Percentiles rank a stretch among this genome's conserved stretches.
Evolutionary conservation across 805 yeast genomes (phyloP).

Genomic region (Cyberlindnera euphorbiiphila): DNA sequence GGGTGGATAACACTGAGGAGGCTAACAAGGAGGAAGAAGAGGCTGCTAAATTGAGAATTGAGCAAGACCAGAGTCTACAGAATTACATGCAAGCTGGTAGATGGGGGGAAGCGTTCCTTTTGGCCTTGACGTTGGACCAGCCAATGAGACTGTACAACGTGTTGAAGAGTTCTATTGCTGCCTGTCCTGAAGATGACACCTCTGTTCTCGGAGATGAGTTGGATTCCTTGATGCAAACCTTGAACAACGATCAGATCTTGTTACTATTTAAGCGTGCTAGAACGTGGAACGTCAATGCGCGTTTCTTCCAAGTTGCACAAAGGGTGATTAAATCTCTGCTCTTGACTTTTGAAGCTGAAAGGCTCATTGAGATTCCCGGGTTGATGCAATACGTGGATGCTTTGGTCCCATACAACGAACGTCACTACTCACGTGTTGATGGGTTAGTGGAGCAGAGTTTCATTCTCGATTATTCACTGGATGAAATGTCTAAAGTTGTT

Average conservation of each 20-base stretch:
- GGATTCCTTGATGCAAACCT: slow-evolving; percentile 55
- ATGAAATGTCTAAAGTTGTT: slow-evolving; percentile 58
- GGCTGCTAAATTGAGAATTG: slow-evolving; percentile 55
- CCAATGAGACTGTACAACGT: slow-evolving; percentile 86
- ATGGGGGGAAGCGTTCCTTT: slow-evolving; percentile 84
- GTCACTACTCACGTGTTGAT: slow-evolving; percentile 77
- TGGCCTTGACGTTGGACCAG: slow-evolving; percentile 84
- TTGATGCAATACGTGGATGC: slow-evolving; percentile 64
- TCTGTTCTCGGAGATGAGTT: slow-evolving; percentile 42
- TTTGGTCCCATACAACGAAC: slow-evolving; percentile 83
- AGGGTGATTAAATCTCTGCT: slow-evolving; percentile 65
- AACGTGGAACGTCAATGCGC: slow-evolving; percentile 93
- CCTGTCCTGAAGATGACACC: slow-evolving; percentile 38
- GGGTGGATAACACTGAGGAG: slow-evolving; percentile 87
- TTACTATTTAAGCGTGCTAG: slow-evolving; percentile 70
- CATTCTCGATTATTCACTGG: slow-evolving; percentile 77
- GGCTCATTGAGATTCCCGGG: slow-evolving; percentile 61
- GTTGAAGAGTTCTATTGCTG: slow-evolving; percentile 53
- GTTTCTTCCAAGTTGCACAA: slow-evolving; percentile 78
- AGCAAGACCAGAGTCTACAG: slow-evolving; percentile 82
- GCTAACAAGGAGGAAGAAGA: slow-evolving; percentile 48
- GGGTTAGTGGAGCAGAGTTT: slow-evolving; percentile 82
- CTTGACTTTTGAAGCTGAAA: slow-evolving; percentile 47
- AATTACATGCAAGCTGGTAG: slow-evolving; percentile 69
- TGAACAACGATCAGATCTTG: slow-evolving; percentile 57